These are phyloP conservation scores for Polyporus tsugae DNA, from an alignment of 1,284 basidiomycete species.

Conservation along the genomic window DNA sequence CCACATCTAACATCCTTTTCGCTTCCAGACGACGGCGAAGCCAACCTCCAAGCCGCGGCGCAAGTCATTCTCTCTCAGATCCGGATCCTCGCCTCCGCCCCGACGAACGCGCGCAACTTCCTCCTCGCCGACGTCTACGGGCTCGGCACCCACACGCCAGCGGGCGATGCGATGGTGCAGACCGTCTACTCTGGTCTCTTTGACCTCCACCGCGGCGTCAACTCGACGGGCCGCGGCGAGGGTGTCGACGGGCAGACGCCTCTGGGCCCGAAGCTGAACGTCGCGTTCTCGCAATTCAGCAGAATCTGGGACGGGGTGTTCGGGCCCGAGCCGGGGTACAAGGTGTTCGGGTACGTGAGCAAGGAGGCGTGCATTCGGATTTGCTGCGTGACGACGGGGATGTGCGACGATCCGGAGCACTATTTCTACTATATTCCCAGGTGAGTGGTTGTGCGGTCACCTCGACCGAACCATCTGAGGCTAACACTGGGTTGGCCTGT, in stretches of 20 bases:
- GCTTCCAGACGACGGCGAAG: conserved; percentile 45
- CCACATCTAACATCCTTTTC: too few species aligned
- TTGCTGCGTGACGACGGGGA: conserved; percentile 33
- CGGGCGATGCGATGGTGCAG: conserved; percentile 43
- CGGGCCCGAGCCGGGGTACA: conserved; percentile 39
- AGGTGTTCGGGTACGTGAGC: conserved; percentile 45
- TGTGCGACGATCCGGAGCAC: conserved; percentile 57
- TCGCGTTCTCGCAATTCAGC: conserved; percentile 41
- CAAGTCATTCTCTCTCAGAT: conserved; percentile 45
- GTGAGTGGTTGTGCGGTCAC: conserved; percentile 40
- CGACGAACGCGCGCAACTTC: conserved; percentile 43
- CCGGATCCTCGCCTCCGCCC: conserved; percentile 37
- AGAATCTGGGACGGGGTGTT: conserved; percentile 44
- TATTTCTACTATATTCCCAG: conserved; percentile 59
- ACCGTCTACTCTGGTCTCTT: conserved; percentile 39
- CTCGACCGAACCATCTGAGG: conserved; percentile 34
- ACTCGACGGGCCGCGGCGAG: conserved; percentile 15
- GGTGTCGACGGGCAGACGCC: not conserved
- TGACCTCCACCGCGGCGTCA: conserved; percentile 29
- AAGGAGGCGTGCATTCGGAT: conserved; percentile 37
- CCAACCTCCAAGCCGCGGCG: conserved; percentile 45
- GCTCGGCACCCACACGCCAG: conserved; percentile 35
- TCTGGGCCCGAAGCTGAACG: too few species aligned
- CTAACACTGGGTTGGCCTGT: not conserved
- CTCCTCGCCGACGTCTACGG: conserved; percentile 45